A percentile compares a stretch with the other conserved stretches of the same genome.
Evolutionary conservation across 164 flowering plant genomes (phyloP).

Genomic region (Piper longum): DNA sequence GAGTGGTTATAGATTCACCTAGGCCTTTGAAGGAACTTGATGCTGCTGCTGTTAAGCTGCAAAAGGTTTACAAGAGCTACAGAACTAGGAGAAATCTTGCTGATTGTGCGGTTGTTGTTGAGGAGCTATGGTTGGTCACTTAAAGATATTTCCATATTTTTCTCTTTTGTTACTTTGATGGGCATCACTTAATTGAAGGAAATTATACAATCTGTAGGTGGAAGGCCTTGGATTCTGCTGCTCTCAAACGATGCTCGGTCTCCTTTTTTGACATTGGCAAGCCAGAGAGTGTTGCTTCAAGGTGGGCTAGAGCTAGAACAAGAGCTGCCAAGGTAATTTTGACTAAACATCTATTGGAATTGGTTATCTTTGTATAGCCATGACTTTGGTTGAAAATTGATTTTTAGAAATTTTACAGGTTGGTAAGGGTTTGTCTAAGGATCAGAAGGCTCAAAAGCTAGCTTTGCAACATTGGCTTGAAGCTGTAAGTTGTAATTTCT

Average conservation of each 20-base stretch:
- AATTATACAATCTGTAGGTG: slow-evolving; percentile 27
- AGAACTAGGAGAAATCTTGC: slow-evolving; percentile 63
- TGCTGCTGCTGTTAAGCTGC: slow-evolving; percentile 55
- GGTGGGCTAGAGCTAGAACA: slow-evolving; percentile 46
- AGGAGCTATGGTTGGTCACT: slow-evolving; percentile 50
- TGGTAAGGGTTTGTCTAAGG: slow-evolving; percentile 66
- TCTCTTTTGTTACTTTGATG: not conserved
- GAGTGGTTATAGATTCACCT: slow-evolving; percentile 11
- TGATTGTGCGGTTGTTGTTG: slow-evolving; percentile 62
- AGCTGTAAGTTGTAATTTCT: slow-evolving; percentile 22
- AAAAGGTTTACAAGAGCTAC: slow-evolving; percentile 64
- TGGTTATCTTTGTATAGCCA: not conserved
- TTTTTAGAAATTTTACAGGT: slow-evolving; percentile 24
- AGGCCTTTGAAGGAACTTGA: slow-evolving; percentile 27
- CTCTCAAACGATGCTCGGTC: slow-evolving; percentile 33
- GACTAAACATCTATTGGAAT: not conserved
- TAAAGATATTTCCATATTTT: not conserved
- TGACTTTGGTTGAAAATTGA: not conserved
- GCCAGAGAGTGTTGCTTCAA: slow-evolving; percentile 39
- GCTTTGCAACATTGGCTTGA: slow-evolving; percentile 79
- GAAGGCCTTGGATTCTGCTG: slow-evolving; percentile 55
- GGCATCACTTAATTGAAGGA: not conserved
- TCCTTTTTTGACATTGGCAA: slow-evolving; percentile 31
- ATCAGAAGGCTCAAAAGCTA: slow-evolving; percentile 61
- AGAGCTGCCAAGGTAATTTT: slow-evolving; percentile 47